Evolutionary conservation across 1,284 basidiomycete genomes (phyloP).

Genomic region (Papiliotrema fonsecae): DNA sequence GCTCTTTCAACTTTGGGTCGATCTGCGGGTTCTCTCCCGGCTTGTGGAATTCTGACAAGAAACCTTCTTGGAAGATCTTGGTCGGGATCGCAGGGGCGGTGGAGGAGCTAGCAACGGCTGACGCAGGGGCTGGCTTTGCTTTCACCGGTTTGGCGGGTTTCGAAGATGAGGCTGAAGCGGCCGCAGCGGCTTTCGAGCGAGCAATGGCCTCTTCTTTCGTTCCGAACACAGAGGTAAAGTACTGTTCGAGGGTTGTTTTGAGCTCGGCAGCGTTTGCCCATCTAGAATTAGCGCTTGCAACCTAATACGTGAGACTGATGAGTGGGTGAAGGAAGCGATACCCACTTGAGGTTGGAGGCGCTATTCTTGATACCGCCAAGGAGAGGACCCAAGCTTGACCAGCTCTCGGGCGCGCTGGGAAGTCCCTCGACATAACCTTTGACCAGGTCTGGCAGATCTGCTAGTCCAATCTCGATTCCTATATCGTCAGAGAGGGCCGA

Average conservation of each 20-base stretch:
- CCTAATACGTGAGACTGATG: background rate
- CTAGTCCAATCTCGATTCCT: constrained; percentile 76
- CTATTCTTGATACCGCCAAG: constrained; percentile 65
- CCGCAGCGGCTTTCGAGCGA: constrained; percentile 62
- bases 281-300: constrained; percentile 42
- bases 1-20: constrained; percentile 67
- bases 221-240: constrained; percentile 73
- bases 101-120: constrained; percentile 38
- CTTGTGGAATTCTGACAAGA: constrained; percentile 87
- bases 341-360: constrained; percentile 56
- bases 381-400: constrained; percentile 66
- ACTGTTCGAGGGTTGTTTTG: constrained; percentile 77
- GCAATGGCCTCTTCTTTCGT: constrained; percentile 63
- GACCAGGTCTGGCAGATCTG: constrained; percentile 63
- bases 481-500: background rate
- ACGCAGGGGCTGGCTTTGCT: constrained; percentile 31
- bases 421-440: constrained; percentile 58
- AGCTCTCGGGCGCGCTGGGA: constrained; percentile 57
- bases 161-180: constrained; percentile 65
- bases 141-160: constrained; percentile 55
- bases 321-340: background rate
- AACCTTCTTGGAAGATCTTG: constrained; percentile 86
- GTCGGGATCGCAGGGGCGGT: constrained; percentile 40
- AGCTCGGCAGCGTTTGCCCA: constrained; percentile 90
- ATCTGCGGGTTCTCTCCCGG: constrained; percentile 93